Percentiles rank a stretch among this genome's conserved stretches.
Conservation (phyloP, 108 stramenopile species). For the Nitzschia inconspicua region DNA sequence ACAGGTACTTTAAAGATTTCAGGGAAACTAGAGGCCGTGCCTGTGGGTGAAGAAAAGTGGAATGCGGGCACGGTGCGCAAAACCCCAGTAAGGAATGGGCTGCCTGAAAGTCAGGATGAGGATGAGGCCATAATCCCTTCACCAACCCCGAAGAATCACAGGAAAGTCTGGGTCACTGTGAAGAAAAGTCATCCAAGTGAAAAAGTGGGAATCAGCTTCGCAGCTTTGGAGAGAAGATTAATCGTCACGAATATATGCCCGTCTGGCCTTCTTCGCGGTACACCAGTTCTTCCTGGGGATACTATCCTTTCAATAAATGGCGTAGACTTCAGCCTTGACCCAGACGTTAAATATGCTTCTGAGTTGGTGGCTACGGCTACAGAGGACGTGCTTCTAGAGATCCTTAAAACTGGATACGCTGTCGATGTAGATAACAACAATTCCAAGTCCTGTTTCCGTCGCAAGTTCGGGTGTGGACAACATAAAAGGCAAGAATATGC, state of each 20-base stretch:
- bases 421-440: not conserved
- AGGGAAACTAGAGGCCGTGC: too few species aligned
- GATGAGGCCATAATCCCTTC: too few species aligned
- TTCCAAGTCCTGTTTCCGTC: too few species aligned
- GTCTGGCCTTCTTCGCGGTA: slow-evolving; percentile 9
- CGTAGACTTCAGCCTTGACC: slow-evolving; percentile 8
- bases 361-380: slow-evolving; percentile 1
- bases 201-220: slow-evolving; percentile 16
- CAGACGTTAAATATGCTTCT: slow-evolving; percentile 5
- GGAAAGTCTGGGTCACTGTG: slow-evolving; percentile 9
- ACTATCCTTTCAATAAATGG: slow-evolving; percentile 23
- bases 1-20: too few species aligned
- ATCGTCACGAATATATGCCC: slow-evolving; percentile 7
- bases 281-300: slow-evolving; percentile 17
- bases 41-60: too few species aligned
- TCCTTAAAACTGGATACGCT: slow-evolving; percentile 11
- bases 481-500: too few species aligned
- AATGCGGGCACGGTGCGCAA: too few species aligned
- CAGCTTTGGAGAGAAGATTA: not conserved
- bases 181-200: slow-evolving; percentile 1
- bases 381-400: slow-evolving; percentile 8
- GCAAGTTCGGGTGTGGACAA: too few species aligned
- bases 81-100: too few species aligned
- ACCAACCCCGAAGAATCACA: not conserved
- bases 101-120: too few species aligned